phyloP scores from a whole-genome alignment of 1,284 basidiomycete species.

The Paramarasmius palmivorus region DNA sequence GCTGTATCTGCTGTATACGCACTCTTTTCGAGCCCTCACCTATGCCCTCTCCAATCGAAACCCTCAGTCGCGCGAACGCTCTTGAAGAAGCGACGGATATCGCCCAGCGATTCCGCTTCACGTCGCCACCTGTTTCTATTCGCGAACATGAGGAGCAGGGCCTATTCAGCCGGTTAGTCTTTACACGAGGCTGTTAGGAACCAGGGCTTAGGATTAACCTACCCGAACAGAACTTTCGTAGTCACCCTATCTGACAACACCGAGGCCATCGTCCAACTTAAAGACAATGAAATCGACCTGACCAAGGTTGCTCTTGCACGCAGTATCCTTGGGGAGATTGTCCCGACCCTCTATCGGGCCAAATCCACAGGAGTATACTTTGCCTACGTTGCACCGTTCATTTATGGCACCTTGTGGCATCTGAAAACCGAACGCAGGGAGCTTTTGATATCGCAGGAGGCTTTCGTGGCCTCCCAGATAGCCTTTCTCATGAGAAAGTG shows the following conservation, averaged over 20 bases:
- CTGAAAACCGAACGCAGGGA: no score
- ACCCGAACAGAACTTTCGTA: neutral
- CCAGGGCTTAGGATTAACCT: neutral
- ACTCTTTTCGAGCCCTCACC: no score
- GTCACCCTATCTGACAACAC: neutral
- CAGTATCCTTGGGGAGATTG: constrained; percentile 6
- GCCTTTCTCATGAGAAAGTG: neutral
- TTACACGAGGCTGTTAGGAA: no score
- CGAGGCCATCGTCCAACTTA: constrained; percentile 3
- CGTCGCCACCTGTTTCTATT: neutral
- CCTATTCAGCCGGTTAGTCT: neutral
- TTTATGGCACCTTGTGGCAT: constrained; percentile 1
- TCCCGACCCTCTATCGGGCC: constrained; percentile 1
- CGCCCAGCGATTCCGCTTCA: neutral
- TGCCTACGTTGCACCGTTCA: constrained; percentile 4
- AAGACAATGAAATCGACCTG: constrained; percentile 9
- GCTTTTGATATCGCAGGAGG: neutral
- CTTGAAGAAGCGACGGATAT: neutral
- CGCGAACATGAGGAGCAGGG: neutral
- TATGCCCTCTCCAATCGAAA: constrained; percentile 1
- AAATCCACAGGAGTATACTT: constrained; percentile 3
- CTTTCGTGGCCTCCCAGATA: no score
- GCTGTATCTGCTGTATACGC: no score
- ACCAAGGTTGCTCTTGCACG: constrained; percentile 6
- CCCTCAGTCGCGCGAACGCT: neutral